Evolutionary conservation across 352 stramenopile genomes (phyloP).

Genomic region (Phytophthora uliginosa): DNA sequence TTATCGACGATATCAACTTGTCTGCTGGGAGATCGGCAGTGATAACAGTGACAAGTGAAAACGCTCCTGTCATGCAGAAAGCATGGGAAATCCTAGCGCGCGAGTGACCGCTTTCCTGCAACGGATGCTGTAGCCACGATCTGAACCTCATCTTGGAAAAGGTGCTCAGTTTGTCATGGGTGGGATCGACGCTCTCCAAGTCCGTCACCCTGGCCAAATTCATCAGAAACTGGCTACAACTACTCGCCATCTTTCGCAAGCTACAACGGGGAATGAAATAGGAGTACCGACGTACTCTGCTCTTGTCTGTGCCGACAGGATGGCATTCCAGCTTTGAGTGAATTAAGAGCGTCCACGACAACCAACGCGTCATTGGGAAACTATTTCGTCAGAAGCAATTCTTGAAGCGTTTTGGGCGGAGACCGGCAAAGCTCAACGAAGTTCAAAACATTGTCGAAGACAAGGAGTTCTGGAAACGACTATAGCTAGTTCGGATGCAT

Average conservation of each 20-base stretch:
- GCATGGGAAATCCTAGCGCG: too few species aligned
- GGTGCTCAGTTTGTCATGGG: too few species aligned
- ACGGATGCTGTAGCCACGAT: too few species aligned
- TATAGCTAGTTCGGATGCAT: background rate
- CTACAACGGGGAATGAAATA: conserved; percentile 6
- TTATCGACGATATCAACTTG: too few species aligned
- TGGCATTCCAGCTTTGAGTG: conserved; percentile 9
- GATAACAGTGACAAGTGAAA: too few species aligned
- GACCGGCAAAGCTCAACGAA: background rate
- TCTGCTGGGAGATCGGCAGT: too few species aligned
- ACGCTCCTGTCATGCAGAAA: too few species aligned
- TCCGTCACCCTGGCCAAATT: background rate
- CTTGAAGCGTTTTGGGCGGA: conserved; percentile 1
- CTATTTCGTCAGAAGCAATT: conserved; percentile 2
- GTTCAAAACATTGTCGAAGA: background rate
- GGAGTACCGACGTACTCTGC: background rate
- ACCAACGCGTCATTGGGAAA: background rate
- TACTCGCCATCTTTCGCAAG: background rate
- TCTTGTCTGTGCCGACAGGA: background rate
- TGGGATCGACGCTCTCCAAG: background rate
- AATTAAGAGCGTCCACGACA: background rate
- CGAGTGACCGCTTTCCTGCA: too few species aligned
- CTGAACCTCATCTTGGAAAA: too few species aligned
- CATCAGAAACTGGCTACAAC: conserved; percentile 3
- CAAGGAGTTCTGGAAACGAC: background rate